phyloP scores from a whole-genome alignment of 805 yeast species.

The Saccharomycodes ludwigii region DNA sequence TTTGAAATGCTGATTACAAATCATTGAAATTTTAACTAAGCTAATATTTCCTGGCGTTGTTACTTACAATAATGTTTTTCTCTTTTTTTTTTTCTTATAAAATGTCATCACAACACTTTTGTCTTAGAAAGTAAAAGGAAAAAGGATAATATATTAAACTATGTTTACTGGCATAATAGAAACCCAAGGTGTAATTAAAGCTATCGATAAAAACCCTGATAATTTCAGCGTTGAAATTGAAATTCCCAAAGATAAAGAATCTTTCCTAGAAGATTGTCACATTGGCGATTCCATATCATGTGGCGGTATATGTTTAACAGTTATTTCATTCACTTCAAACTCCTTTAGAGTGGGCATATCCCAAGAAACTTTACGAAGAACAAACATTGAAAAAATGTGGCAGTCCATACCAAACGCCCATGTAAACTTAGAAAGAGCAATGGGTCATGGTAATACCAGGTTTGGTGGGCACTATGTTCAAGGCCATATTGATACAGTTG shows the following conservation, averaged over 20 bases:
- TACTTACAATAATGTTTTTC: too few relatives aligned
- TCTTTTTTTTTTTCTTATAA: too few relatives aligned
- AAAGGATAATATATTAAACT: too few relatives aligned
- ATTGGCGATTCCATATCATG: slow-evolving; percentile 90
- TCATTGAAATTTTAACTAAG: too few relatives aligned
- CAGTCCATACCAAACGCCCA: slow-evolving; percentile 30
- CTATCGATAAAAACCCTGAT: slow-evolving; percentile 36
- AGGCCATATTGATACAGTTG: slow-evolving; percentile 92
- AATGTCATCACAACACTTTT: too few relatives aligned
- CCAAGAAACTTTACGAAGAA: slow-evolving; percentile 79
- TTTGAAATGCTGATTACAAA: too few relatives aligned
- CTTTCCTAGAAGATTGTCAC: slow-evolving; percentile 67
- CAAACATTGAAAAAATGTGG: slow-evolving; percentile 54
- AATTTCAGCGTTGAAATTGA: slow-evolving; percentile 67
- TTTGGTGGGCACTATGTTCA: slow-evolving; percentile 97
- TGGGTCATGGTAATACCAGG: slow-evolving; percentile 55
- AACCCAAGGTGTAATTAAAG: slow-evolving; percentile 27
- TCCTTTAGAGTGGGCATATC: slow-evolving; percentile 83
- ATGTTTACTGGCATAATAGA: slow-evolving; percentile 97
- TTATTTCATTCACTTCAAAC: slow-evolving; percentile 55
- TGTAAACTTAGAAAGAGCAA: slow-evolving; percentile 90
- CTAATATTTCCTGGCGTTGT: too few relatives aligned
- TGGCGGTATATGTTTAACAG: slow-evolving; percentile 86
- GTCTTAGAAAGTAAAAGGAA: too few relatives aligned
- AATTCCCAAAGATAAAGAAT: slow-evolving; percentile 46